Base-by-base conservation (phyloP, 2,329 filamentous ascomycete species). In the Pseudogymnoascus sp. region DNA sequence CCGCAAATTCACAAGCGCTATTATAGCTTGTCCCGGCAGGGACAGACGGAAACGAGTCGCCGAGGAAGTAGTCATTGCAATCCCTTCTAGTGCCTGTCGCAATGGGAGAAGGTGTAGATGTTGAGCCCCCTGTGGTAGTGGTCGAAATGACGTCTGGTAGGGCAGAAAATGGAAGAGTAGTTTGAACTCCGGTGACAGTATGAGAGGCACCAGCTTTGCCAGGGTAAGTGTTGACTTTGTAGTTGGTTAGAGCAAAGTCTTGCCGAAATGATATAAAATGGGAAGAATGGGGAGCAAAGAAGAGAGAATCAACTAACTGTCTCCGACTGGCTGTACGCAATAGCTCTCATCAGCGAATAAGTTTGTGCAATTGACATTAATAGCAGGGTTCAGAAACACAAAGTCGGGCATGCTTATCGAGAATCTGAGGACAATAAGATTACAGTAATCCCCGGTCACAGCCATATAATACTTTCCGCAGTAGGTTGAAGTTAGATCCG, bases 351-450 rank as follows among this genome's bases (percentile, higher is more conserved):
- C 60, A 0, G 69, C 69, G 5, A 62, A 72, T 10, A 77, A 66
- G 59, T 76, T 77, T 10, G 72, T 75, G 65, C 73, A 76, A 60
- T 75, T 71, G 1, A 43, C 19, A 59, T 75, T 71, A 33, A 77
- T 63, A 2, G 40, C 67, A 0, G 73, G 65, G 66, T 76, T 77
- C 4, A 76, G 66, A 62, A 75, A 72, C 2, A 66, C 26, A 60
- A 77, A 76, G 66, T 77, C 73, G 12, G 59, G 40, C 0, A 76
- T 66, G 1, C 71, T 68, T 37, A 76, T 73, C 14, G 65, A 65
- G 28, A 70, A 74, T 50, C 69, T 69, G 16, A 75, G 56, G 2
- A 67, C 63, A 2, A 77, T 61, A 28, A 71, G 59, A 62, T 74
- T 72, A 62, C 75, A 77, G 63, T 74, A 74, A 61, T 77, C 75